Evolutionary conservation across 78 protist species (phyloP).

Genomic region (Polysphondylium violaceum): DNA sequence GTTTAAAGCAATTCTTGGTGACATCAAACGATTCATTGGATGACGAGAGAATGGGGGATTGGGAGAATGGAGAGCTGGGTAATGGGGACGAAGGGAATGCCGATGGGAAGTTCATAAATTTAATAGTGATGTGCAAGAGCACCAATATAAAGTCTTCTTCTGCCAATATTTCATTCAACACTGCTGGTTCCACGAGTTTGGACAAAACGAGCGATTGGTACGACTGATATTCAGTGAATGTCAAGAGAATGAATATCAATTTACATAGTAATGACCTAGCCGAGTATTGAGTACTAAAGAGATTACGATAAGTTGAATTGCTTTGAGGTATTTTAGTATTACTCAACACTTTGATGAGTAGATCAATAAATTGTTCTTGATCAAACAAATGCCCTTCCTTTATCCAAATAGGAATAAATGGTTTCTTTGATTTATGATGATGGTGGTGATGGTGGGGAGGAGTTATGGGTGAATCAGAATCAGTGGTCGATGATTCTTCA

Average conservation of each 20-base stretch:
- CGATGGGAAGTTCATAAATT: background rate
- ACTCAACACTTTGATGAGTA: slow-evolving; percentile 3
- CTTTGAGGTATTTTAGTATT: slow-evolving; percentile 46
- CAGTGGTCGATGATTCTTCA: slow-evolving; percentile 46
- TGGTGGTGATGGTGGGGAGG: background rate
- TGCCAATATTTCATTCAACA: slow-evolving; percentile 15
- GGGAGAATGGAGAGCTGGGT: too few relatives aligned
- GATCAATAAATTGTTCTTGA: slow-evolving; percentile 10
- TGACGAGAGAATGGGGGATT: too few relatives aligned
- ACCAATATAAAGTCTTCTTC: slow-evolving; percentile 61
- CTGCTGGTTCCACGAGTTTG: too few relatives aligned
- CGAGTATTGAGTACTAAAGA: slow-evolving; percentile 62
- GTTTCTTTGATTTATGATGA: background rate
- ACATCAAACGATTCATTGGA: too few relatives aligned
- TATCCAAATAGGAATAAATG: slow-evolving; percentile 47
- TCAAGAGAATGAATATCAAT: slow-evolving; percentile 7
- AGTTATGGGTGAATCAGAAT: slow-evolving; percentile 33
- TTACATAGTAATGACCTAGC: slow-evolving; percentile 60
- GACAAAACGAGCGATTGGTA: too few relatives aligned
- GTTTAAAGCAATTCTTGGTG: background rate
- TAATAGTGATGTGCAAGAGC: slow-evolving; percentile 21
- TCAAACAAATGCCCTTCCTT: slow-evolving; percentile 59
- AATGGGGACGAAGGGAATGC: background rate
- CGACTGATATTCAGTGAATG: slow-evolving; percentile 12
- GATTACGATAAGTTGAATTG: slow-evolving; percentile 24